Evolutionary conservation across 73 alveolate species (phyloP).

Genomic region (Strombidium stylifer): DNA sequence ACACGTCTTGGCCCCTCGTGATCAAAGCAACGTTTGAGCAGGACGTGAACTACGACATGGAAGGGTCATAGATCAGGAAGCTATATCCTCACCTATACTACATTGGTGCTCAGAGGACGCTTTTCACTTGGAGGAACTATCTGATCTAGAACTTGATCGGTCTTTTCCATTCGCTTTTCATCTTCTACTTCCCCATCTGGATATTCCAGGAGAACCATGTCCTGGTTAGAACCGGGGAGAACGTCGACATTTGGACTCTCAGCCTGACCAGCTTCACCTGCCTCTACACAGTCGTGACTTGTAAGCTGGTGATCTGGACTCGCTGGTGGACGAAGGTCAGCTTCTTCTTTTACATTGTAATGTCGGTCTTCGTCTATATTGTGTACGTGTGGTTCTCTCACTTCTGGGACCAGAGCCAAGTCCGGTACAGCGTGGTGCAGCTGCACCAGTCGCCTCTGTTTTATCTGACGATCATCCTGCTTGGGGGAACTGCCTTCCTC

Average conservation of each 20-base stretch:
- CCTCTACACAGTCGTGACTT: slow-evolving; percentile 55
- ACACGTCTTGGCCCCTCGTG: slow-evolving; percentile 93
- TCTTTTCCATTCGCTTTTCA: slow-evolving; percentile 51
- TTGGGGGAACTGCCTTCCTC: slow-evolving; percentile 16
- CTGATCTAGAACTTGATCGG: slow-evolving; percentile 64
- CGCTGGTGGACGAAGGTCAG: slow-evolving; percentile 48
- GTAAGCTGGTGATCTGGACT: slow-evolving; percentile 52
- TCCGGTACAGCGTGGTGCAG: slow-evolving; percentile 4
- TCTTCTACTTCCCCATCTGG: slow-evolving; percentile 44
- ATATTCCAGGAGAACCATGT: slow-evolving; percentile 31
- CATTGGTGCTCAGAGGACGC: slow-evolving; percentile 60
- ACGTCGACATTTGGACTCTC: slow-evolving; percentile 55
- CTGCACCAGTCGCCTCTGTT: slow-evolving; percentile 23
- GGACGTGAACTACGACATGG: slow-evolving; percentile 74
- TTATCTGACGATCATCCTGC: slow-evolving; percentile 19
- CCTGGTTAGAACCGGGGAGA: slow-evolving; percentile 41
- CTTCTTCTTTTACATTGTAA: slow-evolving; percentile 36
- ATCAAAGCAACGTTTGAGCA: slow-evolving; percentile 88
- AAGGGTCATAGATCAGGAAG: slow-evolving; percentile 32
- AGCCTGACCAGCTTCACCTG: slow-evolving; percentile 63
- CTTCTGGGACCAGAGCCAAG: slow-evolving; percentile 1
- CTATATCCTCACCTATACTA: slow-evolving; percentile 62
- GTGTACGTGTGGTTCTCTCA: slow-evolving; percentile 61
- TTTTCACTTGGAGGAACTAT: slow-evolving; percentile 64
- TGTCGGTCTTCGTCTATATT: slow-evolving; percentile 44